A percentile compares a stretch with the other conserved stretches of the same genome.
Evolutionary conservation across 2,329 filamentous ascomycete genomes (phyloP).

Genomic region (Ophiobolus disseminans): DNA sequence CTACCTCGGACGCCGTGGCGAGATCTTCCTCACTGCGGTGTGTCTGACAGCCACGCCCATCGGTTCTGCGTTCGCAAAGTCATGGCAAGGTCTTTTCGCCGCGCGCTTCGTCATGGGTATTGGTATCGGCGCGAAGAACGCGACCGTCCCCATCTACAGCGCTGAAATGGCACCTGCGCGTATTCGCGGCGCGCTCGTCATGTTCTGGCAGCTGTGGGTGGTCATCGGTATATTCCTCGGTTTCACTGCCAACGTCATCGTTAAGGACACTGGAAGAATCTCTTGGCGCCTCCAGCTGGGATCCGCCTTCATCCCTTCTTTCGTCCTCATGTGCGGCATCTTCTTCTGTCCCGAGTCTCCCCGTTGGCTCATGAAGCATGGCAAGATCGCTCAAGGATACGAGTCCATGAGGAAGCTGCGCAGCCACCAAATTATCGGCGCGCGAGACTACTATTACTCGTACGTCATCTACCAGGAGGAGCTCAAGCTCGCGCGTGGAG

Average conservation of each 20-base stretch:
- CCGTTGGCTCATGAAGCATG: conserved; percentile 48
- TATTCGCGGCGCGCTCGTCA: conserved; percentile 48
- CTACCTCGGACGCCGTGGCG: conserved; percentile 46
- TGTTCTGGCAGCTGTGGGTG: conserved; percentile 51
- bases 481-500: conserved; percentile 38
- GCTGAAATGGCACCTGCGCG: conserved; percentile 45
- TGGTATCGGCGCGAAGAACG: conserved; percentile 44
- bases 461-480: conserved; percentile 47
- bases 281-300: conserved; percentile 37
- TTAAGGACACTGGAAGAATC: conserved; percentile 42
- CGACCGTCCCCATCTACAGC: conserved; percentile 45
- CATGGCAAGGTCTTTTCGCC: conserved; percentile 47
- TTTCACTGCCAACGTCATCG: conserved; percentile 42
- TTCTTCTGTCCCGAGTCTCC: conserved; percentile 42
- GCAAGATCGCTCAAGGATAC: conserved; percentile 52
- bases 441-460: conserved; percentile 49
- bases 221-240: conserved; percentile 48
- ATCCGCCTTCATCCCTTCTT: conserved; percentile 36
- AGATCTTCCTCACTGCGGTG: conserved; percentile 47
- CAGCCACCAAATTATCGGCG: conserved; percentile 43
- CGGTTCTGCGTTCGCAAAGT: conserved; percentile 45
- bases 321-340: conserved; percentile 39
- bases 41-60: conserved; percentile 48
- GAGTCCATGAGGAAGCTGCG: conserved; percentile 55
- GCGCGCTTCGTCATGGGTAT: conserved; percentile 47